Evolutionary conservation across 2,329 filamentous ascomycete genomes (phyloP).

Genomic region (Fusarium agapanthi): DNA sequence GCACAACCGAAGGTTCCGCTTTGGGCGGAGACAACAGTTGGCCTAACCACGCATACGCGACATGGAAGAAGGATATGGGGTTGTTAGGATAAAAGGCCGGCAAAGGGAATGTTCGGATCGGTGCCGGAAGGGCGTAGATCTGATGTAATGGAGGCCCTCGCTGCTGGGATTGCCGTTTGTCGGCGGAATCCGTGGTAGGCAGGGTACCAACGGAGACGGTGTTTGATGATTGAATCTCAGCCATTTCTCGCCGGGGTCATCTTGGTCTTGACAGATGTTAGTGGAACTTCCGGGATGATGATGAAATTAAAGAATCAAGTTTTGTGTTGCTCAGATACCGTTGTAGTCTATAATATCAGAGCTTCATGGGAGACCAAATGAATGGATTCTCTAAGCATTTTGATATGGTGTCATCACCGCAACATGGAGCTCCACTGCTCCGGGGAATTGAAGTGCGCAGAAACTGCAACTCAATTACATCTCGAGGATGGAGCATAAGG

Average conservation of each 20-base stretch:
- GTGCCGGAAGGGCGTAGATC: slow-evolving; percentile 83
- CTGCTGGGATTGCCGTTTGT: slow-evolving; percentile 40
- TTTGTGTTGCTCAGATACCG: slow-evolving; percentile 81
- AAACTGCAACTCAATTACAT: not conserved
- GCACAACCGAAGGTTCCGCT: slow-evolving; percentile 69
- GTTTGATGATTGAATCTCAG: slow-evolving; percentile 48
- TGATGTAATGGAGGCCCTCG: slow-evolving; percentile 64
- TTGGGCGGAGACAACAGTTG: slow-evolving; percentile 75
- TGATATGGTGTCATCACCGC: slow-evolving; percentile 68
- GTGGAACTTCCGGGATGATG: not conserved
- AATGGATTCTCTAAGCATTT: slow-evolving; percentile 68
- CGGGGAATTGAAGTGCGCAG: not conserved
- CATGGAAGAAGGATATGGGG: slow-evolving; percentile 84
- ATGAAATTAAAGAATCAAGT: slow-evolving; percentile 24
- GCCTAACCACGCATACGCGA: slow-evolving; percentile 79
- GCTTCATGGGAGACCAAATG: slow-evolving; percentile 69
- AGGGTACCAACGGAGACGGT: slow-evolving; percentile 34
- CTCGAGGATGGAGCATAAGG: not conserved
- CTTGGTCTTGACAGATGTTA: slow-evolving; percentile 51
- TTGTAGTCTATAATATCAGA: slow-evolving; percentile 86
- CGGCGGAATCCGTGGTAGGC: slow-evolving; percentile 33
- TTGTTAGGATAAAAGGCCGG: slow-evolving; percentile 92
- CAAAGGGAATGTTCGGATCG: slow-evolving; percentile 82
- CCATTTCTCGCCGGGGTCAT: slow-evolving; percentile 58
- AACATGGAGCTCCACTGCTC: slow-evolving; percentile 39